Base-by-base conservation (phyloP, 2,329 filamentous ascomycete species). In the Colletotrichum gigasporum region DNA sequence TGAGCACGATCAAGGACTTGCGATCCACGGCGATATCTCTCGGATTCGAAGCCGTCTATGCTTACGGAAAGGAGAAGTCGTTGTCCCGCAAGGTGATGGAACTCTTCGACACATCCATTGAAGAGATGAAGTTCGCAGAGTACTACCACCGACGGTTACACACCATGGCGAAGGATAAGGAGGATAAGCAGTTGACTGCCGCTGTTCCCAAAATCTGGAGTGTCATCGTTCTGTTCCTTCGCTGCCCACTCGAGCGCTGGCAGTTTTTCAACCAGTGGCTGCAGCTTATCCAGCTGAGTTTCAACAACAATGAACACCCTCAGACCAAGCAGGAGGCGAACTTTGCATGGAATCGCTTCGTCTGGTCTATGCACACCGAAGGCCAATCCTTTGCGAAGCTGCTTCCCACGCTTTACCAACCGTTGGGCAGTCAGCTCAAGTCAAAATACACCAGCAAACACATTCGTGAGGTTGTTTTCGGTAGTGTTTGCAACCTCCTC, bases 191-290 rank as follows among this genome's bases (percentile, higher is more conserved):
- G 45, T 65, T 68, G 8, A 61, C 66, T 22, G 76, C 83, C 0
- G 83, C 87, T 37, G 94, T 97, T 1, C 94, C 96, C 5, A 91
- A 94, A 68, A 92, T 98, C 20, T 98, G 95, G 95, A 91, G 91
- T 63, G 87, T 93, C 34, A 82, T 97, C 2, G 87, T 95, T 6
- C 83, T 97, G 2, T 88, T 97, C 58, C 81, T 97, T 48, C 88
- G 91, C 78, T 88, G 78, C 76, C 88, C 75, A 68, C 83, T 81
- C 72, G 88, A 80, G 68, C 89, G 74, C 79, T 98, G 95, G 92
- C 83, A 90, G 30, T 87, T 91, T 71, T 88, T 93, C 67, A 85
- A 83, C 26, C 83, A 86, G 5, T 97, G 93, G 91, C 82, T 97
- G 7, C 84, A 85, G 30, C 84, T 97, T 9, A 90, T 97, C 16